Evolutionary conservation across 2,329 filamentous ascomycete species (phyloP), one percentile per base, ranked within the genome.

Genomic region (Fusarium nelsonii): DNA sequence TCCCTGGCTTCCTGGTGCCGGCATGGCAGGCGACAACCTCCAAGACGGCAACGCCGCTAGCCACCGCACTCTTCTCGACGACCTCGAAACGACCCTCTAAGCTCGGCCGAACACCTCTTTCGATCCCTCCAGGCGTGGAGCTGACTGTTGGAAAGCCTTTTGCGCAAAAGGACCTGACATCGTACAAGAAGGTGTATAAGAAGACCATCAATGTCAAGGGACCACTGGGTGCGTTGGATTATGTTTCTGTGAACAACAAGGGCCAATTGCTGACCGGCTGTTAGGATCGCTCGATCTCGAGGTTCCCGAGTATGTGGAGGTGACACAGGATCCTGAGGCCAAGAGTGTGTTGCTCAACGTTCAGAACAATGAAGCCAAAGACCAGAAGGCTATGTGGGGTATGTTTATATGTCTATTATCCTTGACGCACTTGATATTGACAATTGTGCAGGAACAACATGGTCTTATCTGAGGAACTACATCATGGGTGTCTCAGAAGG

Each of bases 311-410:
- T 99, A 92, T 78, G 82, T 98, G 58, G 87, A 84, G 36, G 84
- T 98, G 65, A 83, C 88, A 58, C 87, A 91, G 70, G 91, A 97
- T 76, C 78, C 83, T 20, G 85, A 85, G 51, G 81, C 84, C 30
- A 84, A 86, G 70, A 91, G 90, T 75, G 88, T 90, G 12, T 84
- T 84, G 33, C 82, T 99, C 70, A 88, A 84, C 57, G 88, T 99
- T 12, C 80, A 90, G 75, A 87, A 98, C 79, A 80, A 84, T 18
- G 82, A 88, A 18, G 80, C 88, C 54, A 90, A 90, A 81, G 85
- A 92, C 68, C 95, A 98, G 81, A 90, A 91, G 77, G 92, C 92
- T 80, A 98, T 98, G 94, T 98, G 96, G 96, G 96, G 95, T 97
- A 73, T 55, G 80, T 79, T 59, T 34, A 52, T 41, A 30, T 6